A percentile compares a stretch with the other conserved stretches of the same genome.
Conservation (phyloP, 176 grass and related monocot species). For the Dendrocalamus sinicus region DNA sequence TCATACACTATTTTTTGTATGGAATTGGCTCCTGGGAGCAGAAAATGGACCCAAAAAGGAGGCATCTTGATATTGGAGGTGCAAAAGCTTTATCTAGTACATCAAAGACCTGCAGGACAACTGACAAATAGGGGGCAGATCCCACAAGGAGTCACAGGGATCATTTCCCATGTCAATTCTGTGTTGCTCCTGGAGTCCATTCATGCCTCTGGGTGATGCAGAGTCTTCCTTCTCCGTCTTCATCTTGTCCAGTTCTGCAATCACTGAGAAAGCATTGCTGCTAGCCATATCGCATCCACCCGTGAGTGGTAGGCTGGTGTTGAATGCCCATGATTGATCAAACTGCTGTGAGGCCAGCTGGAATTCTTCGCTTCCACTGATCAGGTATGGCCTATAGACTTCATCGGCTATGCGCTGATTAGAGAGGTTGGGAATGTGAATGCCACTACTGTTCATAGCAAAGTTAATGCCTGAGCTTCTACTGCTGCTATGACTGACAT, state of each 20-base stretch:
- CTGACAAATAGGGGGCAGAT: conserved; percentile 61
- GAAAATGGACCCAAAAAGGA: conserved; percentile 37
- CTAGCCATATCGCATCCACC: conserved; percentile 6
- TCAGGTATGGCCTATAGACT: conserved; percentile 34
- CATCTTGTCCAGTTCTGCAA: conserved; percentile 44
- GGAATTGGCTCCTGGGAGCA: conserved; percentile 54
- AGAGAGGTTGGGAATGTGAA: conserved; percentile 4
- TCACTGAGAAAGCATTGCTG: neutral
- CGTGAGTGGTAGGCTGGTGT: neutral
- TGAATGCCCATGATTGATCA: conserved; percentile 42
- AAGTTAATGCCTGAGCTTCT: conserved; percentile 45
- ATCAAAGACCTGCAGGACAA: conserved; percentile 55
- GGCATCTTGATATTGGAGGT: neutral
- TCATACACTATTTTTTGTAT: conserved; percentile 45
- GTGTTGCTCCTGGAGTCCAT: conserved; percentile 42
- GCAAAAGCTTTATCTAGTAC: conserved; percentile 44
- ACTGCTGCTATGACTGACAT: conserved; percentile 22
- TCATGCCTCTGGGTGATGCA: conserved; percentile 39
- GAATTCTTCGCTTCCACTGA: conserved; percentile 35
- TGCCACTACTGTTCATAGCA: conserved; percentile 25
- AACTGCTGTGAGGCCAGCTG: conserved; percentile 26
- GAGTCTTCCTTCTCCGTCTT: conserved; percentile 54
- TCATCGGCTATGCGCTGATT: conserved; percentile 23
- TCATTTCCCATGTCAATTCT: conserved; percentile 45
- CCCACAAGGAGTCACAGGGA: conserved; percentile 60